A percentile compares a stretch with the other conserved stretches of the same genome.
phyloP scores from a whole-genome alignment of 164 flowering plant genomes.

The Euptelea pleiosperma region DNA sequence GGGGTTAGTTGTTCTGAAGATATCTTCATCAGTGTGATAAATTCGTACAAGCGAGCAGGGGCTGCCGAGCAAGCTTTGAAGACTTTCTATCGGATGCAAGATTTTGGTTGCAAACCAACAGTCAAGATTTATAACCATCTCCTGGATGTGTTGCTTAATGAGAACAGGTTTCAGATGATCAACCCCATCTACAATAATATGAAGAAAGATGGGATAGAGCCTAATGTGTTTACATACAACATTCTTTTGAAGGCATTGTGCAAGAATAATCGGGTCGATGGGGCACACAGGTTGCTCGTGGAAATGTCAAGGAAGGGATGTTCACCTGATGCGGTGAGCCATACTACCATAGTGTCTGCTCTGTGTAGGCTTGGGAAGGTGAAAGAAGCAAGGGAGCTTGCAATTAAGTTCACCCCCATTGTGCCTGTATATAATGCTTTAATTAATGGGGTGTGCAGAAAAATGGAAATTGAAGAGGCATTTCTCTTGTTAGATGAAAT shows the following conservation, averaged over 20 bases:
- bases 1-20: constrained; percentile 61
- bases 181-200: constrained; percentile 57
- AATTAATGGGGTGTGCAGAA: constrained; percentile 54
- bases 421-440: constrained; percentile 75
- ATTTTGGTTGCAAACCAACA: constrained; percentile 62
- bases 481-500: constrained; percentile 53
- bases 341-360: constrained; percentile 67
- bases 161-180: constrained; percentile 68
- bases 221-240: constrained; percentile 76
- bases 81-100: constrained; percentile 64
- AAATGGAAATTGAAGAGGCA: constrained; percentile 38
- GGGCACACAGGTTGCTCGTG: constrained; percentile 58
- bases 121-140: constrained; percentile 80
- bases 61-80: constrained; percentile 68
- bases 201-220: constrained; percentile 78
- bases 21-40: constrained; percentile 51
- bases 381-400: constrained; percentile 64
- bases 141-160: constrained; percentile 67
- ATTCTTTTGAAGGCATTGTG: constrained; percentile 84
- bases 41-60: constrained; percentile 41
- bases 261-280: constrained; percentile 63
- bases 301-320: constrained; percentile 77
- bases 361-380: constrained; percentile 62
- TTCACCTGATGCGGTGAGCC: constrained; percentile 69
- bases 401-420: constrained; percentile 32